A percentile compares a stretch with the other conserved stretches of the same genome.
Evolutionary conservation across 305 asterid species (phyloP).

Genomic region (Salvia sclarea): DNA sequence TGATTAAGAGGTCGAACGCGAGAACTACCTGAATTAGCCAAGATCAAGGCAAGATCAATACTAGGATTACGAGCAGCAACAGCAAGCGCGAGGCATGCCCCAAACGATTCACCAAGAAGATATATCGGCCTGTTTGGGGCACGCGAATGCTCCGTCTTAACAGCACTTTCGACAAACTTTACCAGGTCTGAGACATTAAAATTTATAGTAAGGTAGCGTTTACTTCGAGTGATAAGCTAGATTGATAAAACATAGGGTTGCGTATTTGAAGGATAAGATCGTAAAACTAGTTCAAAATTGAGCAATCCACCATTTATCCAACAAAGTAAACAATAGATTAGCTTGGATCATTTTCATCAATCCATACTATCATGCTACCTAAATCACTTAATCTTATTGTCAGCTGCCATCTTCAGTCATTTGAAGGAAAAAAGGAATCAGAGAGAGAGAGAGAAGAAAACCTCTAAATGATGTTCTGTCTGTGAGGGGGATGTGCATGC

Average conservation of each 20-base stretch:
- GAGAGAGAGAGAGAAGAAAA: conserved; percentile 21
- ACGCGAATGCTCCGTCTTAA: conserved; percentile 46
- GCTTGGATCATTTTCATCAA: no score
- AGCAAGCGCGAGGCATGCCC: conserved; percentile 78
- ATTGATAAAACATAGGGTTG: no score
- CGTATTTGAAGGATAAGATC: no score
- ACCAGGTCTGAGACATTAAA: conserved; percentile 52
- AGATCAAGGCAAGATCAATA: conserved; percentile 61
- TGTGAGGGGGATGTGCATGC: conserved; percentile 75
- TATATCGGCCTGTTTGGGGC: conserved; percentile 65
- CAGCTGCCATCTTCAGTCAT: background rate
- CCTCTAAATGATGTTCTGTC: conserved; percentile 75
- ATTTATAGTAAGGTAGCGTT: no score
- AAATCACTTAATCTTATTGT: background rate
- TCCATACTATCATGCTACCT: background rate
- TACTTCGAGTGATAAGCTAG: no score
- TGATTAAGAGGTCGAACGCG: background rate
- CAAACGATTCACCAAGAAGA: conserved; percentile 75
- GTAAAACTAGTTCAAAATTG: no score
- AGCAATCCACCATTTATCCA: no score
- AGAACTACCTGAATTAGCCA: conserved; percentile 77
- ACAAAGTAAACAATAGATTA: no score
- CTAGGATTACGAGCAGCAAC: conserved; percentile 78
- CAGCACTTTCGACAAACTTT: conserved; percentile 61
- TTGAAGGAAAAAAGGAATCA: background rate